Base-by-base conservation (phyloP, 345 rosid species). In the Heritiera littoralis region DNA sequence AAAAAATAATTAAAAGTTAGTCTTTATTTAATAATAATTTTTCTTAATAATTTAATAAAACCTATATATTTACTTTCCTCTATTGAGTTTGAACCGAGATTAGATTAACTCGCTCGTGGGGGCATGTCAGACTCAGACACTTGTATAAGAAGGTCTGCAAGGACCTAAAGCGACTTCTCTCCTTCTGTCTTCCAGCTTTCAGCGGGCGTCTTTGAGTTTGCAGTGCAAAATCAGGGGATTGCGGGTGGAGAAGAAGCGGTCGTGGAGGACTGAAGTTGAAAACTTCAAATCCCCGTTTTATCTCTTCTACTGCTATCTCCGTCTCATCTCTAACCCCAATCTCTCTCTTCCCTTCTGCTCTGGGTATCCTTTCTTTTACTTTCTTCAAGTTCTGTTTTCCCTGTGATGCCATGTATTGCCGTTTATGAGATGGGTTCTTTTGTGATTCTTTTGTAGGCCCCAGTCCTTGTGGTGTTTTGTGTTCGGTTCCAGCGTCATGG, bases 401-500 rank as follows among this genome's bases (percentile, higher is more conserved):
- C 13, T 0, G 32, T 12, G 7, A 12, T 13, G 20, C 14, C 20
- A 32, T 28, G 14, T 30, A 8, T 28, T 18, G 3, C 43, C n/a
- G 6, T 60, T 59, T 56, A 0, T 17, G 17, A 74, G 35, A 23
- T 56, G 32, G 15, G 11, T 10, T 56, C 13, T 48, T 38, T 17
- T 54, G 3, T 11, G 54, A 12, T 54, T 52, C 5, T 13, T 30
- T 17, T 20, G 6, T 2, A 48, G 79, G 60, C 49, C 48, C 71
- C 30, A 45, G 55, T 45, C 55, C 38, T 3, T 28, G 7, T 66
- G 40, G 49, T n/a, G 18, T 51, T 6, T 48, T 48, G 52, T 48
- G 52, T 6, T 8, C 3, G n/a, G 67, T 41, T 66, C 74, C 61
- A 79, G 80, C 28, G 5, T 58, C 78, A 82, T 86, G 89, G 87